A percentile compares a stretch with the other conserved stretches of the same genome.
Conservation (phyloP, 345 rosid genomes). For the Atalantia buxifolia region DNA sequence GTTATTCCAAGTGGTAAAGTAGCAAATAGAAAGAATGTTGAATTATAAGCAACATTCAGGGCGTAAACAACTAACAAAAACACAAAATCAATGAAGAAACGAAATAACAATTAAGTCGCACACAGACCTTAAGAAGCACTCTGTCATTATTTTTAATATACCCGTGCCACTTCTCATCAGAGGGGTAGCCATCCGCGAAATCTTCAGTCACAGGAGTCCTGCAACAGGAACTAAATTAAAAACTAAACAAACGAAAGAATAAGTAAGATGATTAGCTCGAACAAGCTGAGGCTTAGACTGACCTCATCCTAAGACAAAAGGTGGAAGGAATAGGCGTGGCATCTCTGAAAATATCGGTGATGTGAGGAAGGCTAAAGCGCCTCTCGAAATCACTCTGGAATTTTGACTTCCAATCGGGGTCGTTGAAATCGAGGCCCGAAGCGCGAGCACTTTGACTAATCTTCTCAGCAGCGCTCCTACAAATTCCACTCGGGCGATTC, state of each 20-base stretch:
- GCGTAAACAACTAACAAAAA: neutral
- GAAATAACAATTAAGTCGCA: neutral
- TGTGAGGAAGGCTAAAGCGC: constrained; percentile 75
- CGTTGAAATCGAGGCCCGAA: constrained; percentile 52
- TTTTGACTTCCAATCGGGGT: constrained; percentile 75
- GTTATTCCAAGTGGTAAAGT: neutral
- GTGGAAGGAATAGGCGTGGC: constrained; percentile 71
- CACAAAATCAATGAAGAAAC: neutral
- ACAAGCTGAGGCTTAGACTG: neutral
- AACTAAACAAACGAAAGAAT: neutral
- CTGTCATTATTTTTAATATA: constrained; percentile 87
- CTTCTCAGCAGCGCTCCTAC: neutral
- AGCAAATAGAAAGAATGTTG: neutral
- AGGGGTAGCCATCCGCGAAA: constrained; percentile 76
- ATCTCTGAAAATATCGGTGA: constrained; percentile 71
- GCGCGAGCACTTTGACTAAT: constrained; percentile 7
- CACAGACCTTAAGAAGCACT: constrained; percentile 82
- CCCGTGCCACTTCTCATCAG: constrained; percentile 96
- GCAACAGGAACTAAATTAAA: neutral
- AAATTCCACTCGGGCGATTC: neutral
- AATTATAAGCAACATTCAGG: neutral
- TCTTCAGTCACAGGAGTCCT: constrained; percentile 69
- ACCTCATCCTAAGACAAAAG: constrained; percentile 92
- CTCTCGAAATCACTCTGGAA: constrained; percentile 67
- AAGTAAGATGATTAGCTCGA: neutral